Conservation (phyloP, 306 rosid species). For the Acacia crassicarpa region DNA sequence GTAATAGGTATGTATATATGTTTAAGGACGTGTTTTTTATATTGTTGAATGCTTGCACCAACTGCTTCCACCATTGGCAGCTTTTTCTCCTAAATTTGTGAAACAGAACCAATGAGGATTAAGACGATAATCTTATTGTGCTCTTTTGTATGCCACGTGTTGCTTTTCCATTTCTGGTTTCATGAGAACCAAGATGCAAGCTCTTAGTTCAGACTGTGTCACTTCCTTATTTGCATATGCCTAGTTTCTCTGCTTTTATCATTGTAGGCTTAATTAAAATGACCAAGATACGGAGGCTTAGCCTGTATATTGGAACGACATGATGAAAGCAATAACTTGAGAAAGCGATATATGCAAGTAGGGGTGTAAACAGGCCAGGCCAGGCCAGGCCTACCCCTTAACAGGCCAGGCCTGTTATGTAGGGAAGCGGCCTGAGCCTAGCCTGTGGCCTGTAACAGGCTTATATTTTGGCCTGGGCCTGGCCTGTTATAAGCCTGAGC, state of each 20-base stretch:
- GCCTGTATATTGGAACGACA: neutral
- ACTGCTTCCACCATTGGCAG: neutral
- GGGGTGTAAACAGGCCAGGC: no score
- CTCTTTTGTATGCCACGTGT: slow-evolving; percentile 34
- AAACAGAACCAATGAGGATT: slow-evolving; percentile 8
- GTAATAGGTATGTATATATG: no score
- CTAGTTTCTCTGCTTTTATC: neutral
- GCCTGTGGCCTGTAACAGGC: no score
- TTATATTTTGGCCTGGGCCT: no score
- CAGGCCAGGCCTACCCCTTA: no score
- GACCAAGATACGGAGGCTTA: neutral
- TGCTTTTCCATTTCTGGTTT: slow-evolving; percentile 26
- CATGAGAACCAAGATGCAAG: slow-evolving; percentile 7
- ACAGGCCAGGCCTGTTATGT: no score
- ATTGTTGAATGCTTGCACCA: no score
- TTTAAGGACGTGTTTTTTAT: no score
- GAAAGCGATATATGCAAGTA: no score
- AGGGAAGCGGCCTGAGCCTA: no score
- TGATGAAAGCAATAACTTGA: neutral
- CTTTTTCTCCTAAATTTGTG: slow-evolving; percentile 12
- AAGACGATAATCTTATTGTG: neutral
- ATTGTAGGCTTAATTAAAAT: neutral
- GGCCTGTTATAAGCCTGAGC: no score
- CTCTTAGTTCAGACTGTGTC: slow-evolving; percentile 18
- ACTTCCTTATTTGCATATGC: slow-evolving; percentile 24